These are phyloP conservation scores for Gomphus sp. DNA, from an alignment of 1,284 basidiomycete genomes.

Conservation along the genomic window DNA sequence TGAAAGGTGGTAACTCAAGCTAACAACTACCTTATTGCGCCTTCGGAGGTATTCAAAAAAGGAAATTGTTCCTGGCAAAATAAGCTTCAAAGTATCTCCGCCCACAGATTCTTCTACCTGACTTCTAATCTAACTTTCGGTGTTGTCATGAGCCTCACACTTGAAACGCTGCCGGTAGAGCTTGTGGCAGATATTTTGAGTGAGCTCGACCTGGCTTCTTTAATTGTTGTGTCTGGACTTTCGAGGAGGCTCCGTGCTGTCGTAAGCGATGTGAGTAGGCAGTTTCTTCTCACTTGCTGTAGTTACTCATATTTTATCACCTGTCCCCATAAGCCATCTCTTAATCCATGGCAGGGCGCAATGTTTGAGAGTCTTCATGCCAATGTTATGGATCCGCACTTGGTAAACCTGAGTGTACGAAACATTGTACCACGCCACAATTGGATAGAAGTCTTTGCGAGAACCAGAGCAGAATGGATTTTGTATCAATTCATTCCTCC, in stretches of 20 bases:
- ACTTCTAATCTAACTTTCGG: too few relatives aligned
- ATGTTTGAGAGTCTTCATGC: constrained; percentile 47
- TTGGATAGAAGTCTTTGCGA: constrained; percentile 61
- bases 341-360: constrained; percentile 67
- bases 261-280: constrained; percentile 25
- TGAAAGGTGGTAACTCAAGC: too few relatives aligned
- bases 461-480: constrained; percentile 49
- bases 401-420: constrained; percentile 52
- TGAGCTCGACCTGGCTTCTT: constrained; percentile 53
- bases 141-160: constrained; percentile 4
- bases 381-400: constrained; percentile 36
- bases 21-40: too few relatives aligned
- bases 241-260: constrained; percentile 48
- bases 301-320: not conserved
- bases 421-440: constrained; percentile 58
- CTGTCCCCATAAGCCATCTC: constrained; percentile 27
- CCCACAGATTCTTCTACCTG: too few relatives aligned
- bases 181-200: constrained; percentile 62
- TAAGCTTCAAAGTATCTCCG: too few relatives aligned
- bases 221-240: constrained; percentile 47
- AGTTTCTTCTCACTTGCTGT: not conserved
- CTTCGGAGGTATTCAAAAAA: too few relatives aligned
- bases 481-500: constrained; percentile 59
- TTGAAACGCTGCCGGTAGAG: constrained; percentile 60
- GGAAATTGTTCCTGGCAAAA: too few relatives aligned